Conservation (phyloP, 1,284 basidiomycete species). For the Fomitopsis schrenkii region DNA sequence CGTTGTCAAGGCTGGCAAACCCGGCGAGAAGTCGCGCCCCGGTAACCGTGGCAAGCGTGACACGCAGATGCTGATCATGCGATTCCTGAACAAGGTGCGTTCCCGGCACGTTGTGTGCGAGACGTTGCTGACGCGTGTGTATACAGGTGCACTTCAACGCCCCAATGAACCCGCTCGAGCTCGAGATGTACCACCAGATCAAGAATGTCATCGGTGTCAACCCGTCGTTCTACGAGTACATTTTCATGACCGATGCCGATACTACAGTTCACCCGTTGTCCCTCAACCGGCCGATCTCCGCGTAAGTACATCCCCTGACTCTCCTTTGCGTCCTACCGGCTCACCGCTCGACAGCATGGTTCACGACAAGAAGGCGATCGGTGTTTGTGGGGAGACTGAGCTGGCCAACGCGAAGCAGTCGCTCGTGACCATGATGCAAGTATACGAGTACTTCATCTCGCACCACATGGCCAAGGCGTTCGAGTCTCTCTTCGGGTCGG, state of each 20-base stretch:
- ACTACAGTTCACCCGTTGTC: constrained; percentile 87
- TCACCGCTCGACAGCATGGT: constrained; percentile 58
- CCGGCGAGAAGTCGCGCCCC: constrained; percentile 87
- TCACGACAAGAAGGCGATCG: constrained; percentile 90
- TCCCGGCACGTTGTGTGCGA: not conserved
- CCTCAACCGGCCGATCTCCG: constrained; percentile 82
- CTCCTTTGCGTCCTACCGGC: not conserved
- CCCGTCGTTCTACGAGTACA: constrained; percentile 96
- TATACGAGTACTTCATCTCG: constrained; percentile 95
- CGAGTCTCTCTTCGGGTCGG: constrained; percentile 90
- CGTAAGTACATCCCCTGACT: constrained; percentile 46
- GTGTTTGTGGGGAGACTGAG: constrained; percentile 92
- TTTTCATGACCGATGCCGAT: constrained; percentile 97
- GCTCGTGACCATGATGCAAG: constrained; percentile 98
- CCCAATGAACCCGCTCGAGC: constrained; percentile 94
- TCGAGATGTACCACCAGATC: constrained; percentile 99
- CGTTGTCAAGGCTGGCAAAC: constrained; percentile 96
- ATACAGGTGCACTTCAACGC: constrained; percentile 90
- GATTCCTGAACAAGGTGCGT: constrained; percentile 91
- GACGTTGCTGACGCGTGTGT: not conserved
- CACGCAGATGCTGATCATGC: constrained; percentile 94
- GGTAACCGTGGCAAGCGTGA: constrained; percentile 98
- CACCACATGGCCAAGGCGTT: constrained; percentile 99
- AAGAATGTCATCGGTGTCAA: constrained; percentile 99
- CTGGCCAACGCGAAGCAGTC: constrained; percentile 90